Evolutionary conservation across 2,329 filamentous ascomycete genomes (phyloP), one percentile per base, ranked within the genome.

Genomic region (Penicillium sp.): DNA sequence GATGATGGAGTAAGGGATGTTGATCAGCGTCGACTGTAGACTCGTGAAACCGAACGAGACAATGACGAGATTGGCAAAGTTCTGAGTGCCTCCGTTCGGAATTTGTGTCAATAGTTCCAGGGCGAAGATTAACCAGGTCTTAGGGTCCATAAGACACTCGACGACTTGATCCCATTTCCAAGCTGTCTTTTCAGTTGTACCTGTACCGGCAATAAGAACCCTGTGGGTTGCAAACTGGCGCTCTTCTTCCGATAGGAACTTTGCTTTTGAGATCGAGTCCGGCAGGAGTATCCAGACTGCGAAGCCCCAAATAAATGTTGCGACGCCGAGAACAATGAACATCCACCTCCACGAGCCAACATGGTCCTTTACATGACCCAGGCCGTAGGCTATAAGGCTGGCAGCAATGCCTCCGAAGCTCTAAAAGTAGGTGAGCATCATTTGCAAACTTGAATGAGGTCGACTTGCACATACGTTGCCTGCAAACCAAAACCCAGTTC

Each of bases 31-130:
- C 1, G 57, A 58, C 37, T 60, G 52, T 8, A 58, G 24, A 28
- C 44, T 60, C 2, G 58, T 57, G 35, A 59, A 60, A 1, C 58
- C 58, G 10, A 60, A 59, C 1, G 56, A 59, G 6, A 47, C 49
- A 25, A 60, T 49, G 6, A 60, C 56, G 2, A 60, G 50, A 42
- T 59, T 60, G 23, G 52, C 48, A 15, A 83, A 83, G 56, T 76
- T 79, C 56, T 80, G 77, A 0, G 79, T 81, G 23, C 82, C 81
- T 28, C 81, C 81, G 53, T 84, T 85, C 35, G 82, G 81, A 23
- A 84, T 82, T 32, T 63, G 56, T 0, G 74, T 78, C 2, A 78
- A 63, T 4, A 83, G 53, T 20, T 76, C 73, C 20, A 84, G 74
- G 1, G 68, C 69, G 49, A 81, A 74, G 40, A 84, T 73, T 42